A percentile compares a stretch with the other conserved stretches of the same genome.
These are phyloP conservation scores for Juncus effusus DNA, from an alignment of 176 grass and related monocot genomes.

Conservation along the genomic window DNA sequence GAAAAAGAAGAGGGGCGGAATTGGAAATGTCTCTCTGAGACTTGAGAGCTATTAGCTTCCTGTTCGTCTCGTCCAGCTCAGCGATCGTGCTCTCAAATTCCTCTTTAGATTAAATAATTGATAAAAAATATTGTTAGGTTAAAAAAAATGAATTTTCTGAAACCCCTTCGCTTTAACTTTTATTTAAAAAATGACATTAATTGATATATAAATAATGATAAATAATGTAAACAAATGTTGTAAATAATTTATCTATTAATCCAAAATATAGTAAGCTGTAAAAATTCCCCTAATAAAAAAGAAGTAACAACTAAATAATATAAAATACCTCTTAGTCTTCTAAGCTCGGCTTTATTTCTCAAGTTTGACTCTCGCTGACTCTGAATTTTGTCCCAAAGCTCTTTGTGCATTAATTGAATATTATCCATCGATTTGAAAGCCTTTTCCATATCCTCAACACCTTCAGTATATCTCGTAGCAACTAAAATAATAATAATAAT, in stretches of 20 bases:
- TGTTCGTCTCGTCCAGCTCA: slow-evolving; percentile 72
- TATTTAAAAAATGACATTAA: too few species aligned
- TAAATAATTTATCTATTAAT: too few species aligned
- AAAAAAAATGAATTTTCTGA: too few species aligned
- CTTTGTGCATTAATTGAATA: slow-evolving; percentile 73
- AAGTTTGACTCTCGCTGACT: slow-evolving; percentile 45
- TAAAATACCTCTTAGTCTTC: slow-evolving; percentile 66
- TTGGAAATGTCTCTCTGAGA: slow-evolving; percentile 53
- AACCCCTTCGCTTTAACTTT: too few species aligned
- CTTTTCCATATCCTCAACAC: slow-evolving; percentile 44
- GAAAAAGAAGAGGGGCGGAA: slow-evolving; percentile 50
- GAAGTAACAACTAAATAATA: slow-evolving; percentile 13
- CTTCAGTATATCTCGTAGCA: slow-evolving; percentile 29
- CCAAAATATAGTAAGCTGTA: too few species aligned
- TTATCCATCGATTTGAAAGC: slow-evolving; percentile 42
- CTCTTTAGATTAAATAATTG: slow-evolving; percentile 42
- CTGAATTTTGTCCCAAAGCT: slow-evolving; percentile 44
- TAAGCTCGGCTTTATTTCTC: slow-evolving; percentile 57
- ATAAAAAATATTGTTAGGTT: too few species aligned
- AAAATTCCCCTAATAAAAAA: too few species aligned
- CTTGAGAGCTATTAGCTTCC: slow-evolving; percentile 57
- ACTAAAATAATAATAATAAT: slow-evolving; percentile 45
- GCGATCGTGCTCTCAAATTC: slow-evolving; percentile 53
- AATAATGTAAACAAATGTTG: too few species aligned
- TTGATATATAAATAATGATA: too few species aligned